phyloP scores from a whole-genome alignment of 768 basidiomycete genomes.

The Lactarius trivialis region DNA sequence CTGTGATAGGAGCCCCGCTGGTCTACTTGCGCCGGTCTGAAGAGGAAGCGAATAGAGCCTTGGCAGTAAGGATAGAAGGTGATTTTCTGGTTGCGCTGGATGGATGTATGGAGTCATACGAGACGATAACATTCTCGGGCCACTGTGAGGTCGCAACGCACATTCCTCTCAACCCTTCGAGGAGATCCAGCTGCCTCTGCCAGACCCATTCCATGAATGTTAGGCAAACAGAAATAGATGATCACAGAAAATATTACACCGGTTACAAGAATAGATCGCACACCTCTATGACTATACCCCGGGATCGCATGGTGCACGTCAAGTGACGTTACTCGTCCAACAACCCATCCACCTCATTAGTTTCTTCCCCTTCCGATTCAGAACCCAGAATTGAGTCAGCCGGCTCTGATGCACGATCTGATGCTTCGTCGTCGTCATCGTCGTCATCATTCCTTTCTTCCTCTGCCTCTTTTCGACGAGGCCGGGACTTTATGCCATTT shows the following conservation, averaged over 20 bases:
- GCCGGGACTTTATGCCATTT: not conserved
- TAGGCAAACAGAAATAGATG: not conserved
- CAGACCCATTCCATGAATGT: no score
- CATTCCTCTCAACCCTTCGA: no score
- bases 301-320: not conserved
- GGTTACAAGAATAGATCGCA: constrained; percentile 17
- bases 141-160: no score
- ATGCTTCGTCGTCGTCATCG: not conserved
- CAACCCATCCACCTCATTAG: constrained; percentile 22
- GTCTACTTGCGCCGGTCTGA: not conserved
- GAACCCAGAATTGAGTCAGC: constrained; percentile 24
- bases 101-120: no score
- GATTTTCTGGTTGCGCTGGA: no score
- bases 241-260: not conserved
- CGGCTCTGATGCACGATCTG: constrained; percentile 12
- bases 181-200: no score
- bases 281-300: not conserved
- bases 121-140: no score
- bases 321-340: constrained; percentile 7
- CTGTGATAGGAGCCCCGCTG: not conserved
- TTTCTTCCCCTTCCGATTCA: constrained; percentile 16
- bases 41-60: not conserved
- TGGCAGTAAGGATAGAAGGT: not conserved
- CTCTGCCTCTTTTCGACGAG: not conserved
- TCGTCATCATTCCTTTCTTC: not conserved